These are phyloP conservation scores for Penicillium sp. DNA, from an alignment of 2,329 filamentous ascomycete species.

Conservation along the genomic window DNA sequence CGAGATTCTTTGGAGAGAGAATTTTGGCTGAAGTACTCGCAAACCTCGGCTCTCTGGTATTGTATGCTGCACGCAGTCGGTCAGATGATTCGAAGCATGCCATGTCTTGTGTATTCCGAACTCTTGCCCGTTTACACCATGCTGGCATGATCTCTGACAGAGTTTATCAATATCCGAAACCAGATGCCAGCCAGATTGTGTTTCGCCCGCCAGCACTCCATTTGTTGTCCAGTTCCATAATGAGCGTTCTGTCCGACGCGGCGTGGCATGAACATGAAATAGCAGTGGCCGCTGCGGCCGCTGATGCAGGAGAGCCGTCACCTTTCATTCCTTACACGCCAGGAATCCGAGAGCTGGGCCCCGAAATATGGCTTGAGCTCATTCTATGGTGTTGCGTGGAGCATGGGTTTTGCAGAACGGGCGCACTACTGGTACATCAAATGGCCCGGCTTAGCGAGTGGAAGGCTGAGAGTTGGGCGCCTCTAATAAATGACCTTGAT, in stretches of 20 bases:
- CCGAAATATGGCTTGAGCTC: slow-evolving; percentile 52
- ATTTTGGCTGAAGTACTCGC: slow-evolving; percentile 42
- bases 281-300: slow-evolving; percentile 38
- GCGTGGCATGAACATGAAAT: slow-evolving; percentile 46
- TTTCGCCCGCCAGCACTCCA: slow-evolving; percentile 47
- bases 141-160: slow-evolving; percentile 44
- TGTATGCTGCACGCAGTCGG: slow-evolving; percentile 42
- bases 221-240: slow-evolving; percentile 46
- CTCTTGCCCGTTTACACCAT: slow-evolving; percentile 49
- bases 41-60: slow-evolving; percentile 42
- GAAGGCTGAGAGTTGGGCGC: slow-evolving; percentile 45
- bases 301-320: slow-evolving; percentile 38
- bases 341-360: slow-evolving; percentile 45
- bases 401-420: slow-evolving; percentile 45
- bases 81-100: slow-evolving; percentile 36
- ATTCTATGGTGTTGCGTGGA: slow-evolving; percentile 54
- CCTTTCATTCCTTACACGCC: slow-evolving; percentile 43
- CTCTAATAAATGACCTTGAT: slow-evolving; percentile 29
- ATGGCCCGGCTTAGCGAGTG: slow-evolving; percentile 37
- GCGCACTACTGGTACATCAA: slow-evolving; percentile 40
- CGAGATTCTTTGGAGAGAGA: slow-evolving; percentile 22
- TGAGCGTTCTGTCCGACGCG: slow-evolving; percentile 49
- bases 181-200: slow-evolving; percentile 29
- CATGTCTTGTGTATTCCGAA: slow-evolving; percentile 48
- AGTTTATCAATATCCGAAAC: slow-evolving; percentile 43